Evolutionary conservation across 2,329 filamentous ascomycete species (phyloP).

Genomic region (Rhytidhysteron rufulum): DNA sequence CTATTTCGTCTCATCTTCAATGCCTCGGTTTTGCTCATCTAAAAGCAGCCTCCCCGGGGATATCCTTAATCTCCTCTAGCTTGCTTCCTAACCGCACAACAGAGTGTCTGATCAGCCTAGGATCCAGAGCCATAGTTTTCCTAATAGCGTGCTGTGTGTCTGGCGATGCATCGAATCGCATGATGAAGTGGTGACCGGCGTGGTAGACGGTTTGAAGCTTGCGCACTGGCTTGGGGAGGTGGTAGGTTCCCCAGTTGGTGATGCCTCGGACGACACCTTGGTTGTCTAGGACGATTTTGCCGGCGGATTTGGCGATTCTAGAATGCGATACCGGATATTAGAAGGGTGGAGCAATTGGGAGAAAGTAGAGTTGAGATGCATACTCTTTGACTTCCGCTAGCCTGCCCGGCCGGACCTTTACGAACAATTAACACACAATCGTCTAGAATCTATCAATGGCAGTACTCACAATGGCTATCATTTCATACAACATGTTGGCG

Average conservation of each 20-base stretch:
- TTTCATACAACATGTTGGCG: constrained; percentile 85
- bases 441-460: not conserved
- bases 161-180: constrained; percentile 85
- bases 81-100: constrained; percentile 79
- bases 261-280: constrained; percentile 89
- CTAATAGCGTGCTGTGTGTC: constrained; percentile 71
- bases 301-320: constrained; percentile 84
- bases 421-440: constrained; percentile 11
- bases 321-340: not conserved
- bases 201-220: constrained; percentile 80
- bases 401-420: constrained; percentile 85
- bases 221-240: constrained; percentile 73
- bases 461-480: constrained; percentile 81
- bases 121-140: constrained; percentile 76
- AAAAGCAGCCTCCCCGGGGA: constrained; percentile 52
- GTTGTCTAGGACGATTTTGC: constrained; percentile 74
- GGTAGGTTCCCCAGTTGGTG: constrained; percentile 92
- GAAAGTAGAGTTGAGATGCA: constrained; percentile 30
- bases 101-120: constrained; percentile 81
- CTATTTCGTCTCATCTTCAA: no score
- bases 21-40: constrained; percentile 12
- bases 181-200: constrained; percentile 92
- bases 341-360: constrained; percentile 2
- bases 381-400: constrained; percentile 94
- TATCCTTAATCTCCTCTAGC: constrained; percentile 58